These are phyloP conservation scores for Talaromyces islandicus DNA, from an alignment of 2,329 filamentous ascomycete genomes.

Conservation along the genomic window DNA sequence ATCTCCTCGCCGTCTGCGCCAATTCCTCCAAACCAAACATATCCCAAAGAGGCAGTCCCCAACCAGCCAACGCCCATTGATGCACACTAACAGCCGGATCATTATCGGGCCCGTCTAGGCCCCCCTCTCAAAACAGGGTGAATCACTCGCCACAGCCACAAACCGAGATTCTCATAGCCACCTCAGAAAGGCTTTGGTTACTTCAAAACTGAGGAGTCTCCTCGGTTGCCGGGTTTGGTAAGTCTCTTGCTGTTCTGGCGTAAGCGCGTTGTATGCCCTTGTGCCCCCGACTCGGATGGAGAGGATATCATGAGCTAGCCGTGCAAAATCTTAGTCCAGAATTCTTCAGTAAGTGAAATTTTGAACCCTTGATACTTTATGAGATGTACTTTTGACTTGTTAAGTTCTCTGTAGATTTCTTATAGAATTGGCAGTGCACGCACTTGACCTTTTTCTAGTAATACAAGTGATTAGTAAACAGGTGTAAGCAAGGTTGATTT, in stretches of 20 bases:
- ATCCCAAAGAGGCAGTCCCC: background rate
- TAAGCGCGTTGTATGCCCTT: background rate
- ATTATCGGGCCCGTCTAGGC: background rate
- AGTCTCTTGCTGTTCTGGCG: background rate
- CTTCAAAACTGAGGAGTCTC: background rate
- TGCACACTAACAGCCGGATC: background rate
- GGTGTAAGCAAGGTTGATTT: too few relatives aligned
- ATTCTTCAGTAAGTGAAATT: too few relatives aligned
- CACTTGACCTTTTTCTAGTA: too few relatives aligned
- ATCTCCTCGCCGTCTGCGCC: background rate
- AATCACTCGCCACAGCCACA: background rate
- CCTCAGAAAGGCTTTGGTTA: background rate
- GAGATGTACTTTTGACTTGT: too few relatives aligned
- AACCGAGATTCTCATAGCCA: background rate
- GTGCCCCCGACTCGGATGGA: background rate
- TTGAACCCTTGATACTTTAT: too few relatives aligned
- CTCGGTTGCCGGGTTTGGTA: background rate
- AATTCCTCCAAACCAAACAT: slow-evolving; percentile 1
- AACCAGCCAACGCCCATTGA: background rate
- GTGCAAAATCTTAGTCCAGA: too few relatives aligned
- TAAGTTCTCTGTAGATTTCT: too few relatives aligned
- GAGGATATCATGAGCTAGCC: too few relatives aligned
- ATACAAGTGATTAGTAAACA: too few relatives aligned
- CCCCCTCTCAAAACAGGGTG: background rate
- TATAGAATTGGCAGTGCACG: too few relatives aligned